phyloP scores from a whole-genome alignment of 1,139 yeast species.

The Lodderomyces parapsilosis region DNA sequence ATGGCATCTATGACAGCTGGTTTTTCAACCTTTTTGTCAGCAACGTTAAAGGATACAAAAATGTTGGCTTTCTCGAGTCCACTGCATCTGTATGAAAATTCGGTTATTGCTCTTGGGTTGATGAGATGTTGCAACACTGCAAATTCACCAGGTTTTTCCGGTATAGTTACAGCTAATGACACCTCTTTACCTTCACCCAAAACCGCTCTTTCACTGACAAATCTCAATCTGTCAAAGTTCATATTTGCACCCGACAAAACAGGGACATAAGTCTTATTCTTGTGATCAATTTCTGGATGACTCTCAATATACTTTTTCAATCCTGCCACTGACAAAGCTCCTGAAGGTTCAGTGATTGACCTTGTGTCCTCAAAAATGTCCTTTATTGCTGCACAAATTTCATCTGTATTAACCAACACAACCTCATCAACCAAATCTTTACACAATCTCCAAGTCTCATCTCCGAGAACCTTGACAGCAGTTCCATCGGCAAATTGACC shows the following conservation, averaged over 20 bases:
- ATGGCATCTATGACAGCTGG: slow-evolving; percentile 37
- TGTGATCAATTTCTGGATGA: slow-evolving; percentile 70
- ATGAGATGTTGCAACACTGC: slow-evolving; percentile 69
- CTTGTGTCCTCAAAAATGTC: slow-evolving; percentile 96
- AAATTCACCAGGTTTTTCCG: slow-evolving; percentile 91
- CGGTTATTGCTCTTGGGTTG: slow-evolving; percentile 87
- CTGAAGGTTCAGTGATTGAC: slow-evolving; percentile 93
- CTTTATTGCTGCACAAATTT: slow-evolving; percentile 95
- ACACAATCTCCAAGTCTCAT: slow-evolving; percentile 85
- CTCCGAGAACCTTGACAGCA: slow-evolving; percentile 90
- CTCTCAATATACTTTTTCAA: slow-evolving; percentile 72
- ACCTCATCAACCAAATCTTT: slow-evolving; percentile 83
- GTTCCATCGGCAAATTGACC: slow-evolving; percentile 99
- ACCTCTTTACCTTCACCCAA: slow-evolving; percentile 98
- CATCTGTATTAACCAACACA: slow-evolving; percentile 86
- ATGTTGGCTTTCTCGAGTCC: slow-evolving; percentile 65
- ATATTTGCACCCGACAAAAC: slow-evolving; percentile 94
- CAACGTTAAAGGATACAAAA: slow-evolving; percentile 83
- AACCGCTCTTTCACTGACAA: slow-evolving; percentile 97
- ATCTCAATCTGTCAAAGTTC: slow-evolving; percentile 94
- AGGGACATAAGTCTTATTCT: slow-evolving; percentile 75
- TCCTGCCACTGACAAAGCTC: slow-evolving; percentile 96
- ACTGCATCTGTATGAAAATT: slow-evolving; percentile 81
- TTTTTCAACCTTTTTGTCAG: slow-evolving; percentile 61
- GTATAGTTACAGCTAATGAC: slow-evolving; percentile 83